These are phyloP conservation scores for Boletus bicolor DNA, from an alignment of 768 basidiomycete species.

Conservation along the genomic window DNA sequence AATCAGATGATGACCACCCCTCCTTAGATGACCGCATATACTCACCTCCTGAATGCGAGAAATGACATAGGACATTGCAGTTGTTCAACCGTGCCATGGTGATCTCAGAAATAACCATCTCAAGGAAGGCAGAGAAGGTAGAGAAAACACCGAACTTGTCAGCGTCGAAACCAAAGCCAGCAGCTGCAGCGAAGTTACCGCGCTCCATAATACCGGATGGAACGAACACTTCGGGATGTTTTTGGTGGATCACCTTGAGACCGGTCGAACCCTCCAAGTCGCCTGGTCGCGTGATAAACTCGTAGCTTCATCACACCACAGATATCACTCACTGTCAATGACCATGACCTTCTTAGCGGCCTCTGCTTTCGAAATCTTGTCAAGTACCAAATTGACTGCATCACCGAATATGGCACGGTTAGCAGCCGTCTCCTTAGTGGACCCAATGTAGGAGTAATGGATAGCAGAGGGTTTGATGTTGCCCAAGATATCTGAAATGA, in stretches of 20 bases:
- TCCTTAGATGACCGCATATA: slow-evolving; percentile 7
- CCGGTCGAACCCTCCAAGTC: slow-evolving; percentile 90
- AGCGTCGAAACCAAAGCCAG: slow-evolving; percentile 80
- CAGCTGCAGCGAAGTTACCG: slow-evolving; percentile 79
- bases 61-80: slow-evolving; percentile 85
- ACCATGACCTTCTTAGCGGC: slow-evolving; percentile 79
- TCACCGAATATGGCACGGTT: slow-evolving; percentile 85
- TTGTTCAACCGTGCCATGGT: slow-evolving; percentile 92
- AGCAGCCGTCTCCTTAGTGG: slow-evolving; percentile 70
- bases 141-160: slow-evolving; percentile 88
- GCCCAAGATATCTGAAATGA: slow-evolving; percentile 52
- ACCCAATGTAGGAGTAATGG: slow-evolving; percentile 65
- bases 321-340: slow-evolving; percentile 62
- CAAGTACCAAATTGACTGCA: slow-evolving; percentile 76
- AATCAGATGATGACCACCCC: neutral
- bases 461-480: slow-evolving; percentile 57
- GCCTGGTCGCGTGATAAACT: slow-evolving; percentile 36
- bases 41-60: slow-evolving; percentile 83
- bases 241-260: slow-evolving; percentile 82
- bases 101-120: slow-evolving; percentile 86
- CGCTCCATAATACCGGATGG: slow-evolving; percentile 88
- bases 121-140: slow-evolving; percentile 88
- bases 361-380: slow-evolving; percentile 71
- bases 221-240: slow-evolving; percentile 84
- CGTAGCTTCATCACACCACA: neutral